Base-by-base conservation (phyloP, 495 filamentous ascomycete genomes). In the Hypoxylon crocopeplum region DNA sequence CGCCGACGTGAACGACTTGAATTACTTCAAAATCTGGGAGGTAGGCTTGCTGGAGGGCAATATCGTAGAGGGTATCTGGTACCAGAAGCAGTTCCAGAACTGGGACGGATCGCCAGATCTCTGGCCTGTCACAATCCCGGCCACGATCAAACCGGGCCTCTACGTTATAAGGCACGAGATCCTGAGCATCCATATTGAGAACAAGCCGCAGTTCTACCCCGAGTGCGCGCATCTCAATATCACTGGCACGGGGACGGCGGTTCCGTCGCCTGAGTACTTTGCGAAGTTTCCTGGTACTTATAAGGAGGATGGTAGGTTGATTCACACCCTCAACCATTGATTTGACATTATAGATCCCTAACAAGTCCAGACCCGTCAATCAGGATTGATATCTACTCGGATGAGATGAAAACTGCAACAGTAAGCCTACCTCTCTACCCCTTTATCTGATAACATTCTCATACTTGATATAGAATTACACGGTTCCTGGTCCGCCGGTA, bases 141-240 rank as follows among this genome's bases (percentile, higher is more conserved):
- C 52, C 3, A 70, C 62, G n/a, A 60, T 85, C 29, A 73, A 70
- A 32, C 59, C 72, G 5, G 82, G 81, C 12, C 68, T 77, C 29
- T 84, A 84, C 53, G 54, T 85, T 37, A 74, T 84, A 25, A 56
- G 81, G 39, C 82, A 85, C 48, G 82, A 85, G 60, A 75, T 84
- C 17, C 56, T 84, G 32, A 78, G 75, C 5, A 75, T 85, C 5
- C 82, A 84, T 46, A 73, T 84, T 29, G 77, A 72, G 51, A 70
- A 77, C 33, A 75, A 67, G 55, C 80, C 82, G 2, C 82, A 84
- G 70, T 85, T 80, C 53, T 84, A 84, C 59, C 77, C 78, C 11
- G 78, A 83, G 54, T 85, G 82, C 37, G 82, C 77, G 4, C 80
- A 84, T 59, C 55, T 85, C 41, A 74, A 76, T 17, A 69, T 84